These are phyloP conservation scores for Dictyophora rubrovolvata DNA, from an alignment of 768 basidiomycete genomes.

Conservation along the genomic window DNA sequence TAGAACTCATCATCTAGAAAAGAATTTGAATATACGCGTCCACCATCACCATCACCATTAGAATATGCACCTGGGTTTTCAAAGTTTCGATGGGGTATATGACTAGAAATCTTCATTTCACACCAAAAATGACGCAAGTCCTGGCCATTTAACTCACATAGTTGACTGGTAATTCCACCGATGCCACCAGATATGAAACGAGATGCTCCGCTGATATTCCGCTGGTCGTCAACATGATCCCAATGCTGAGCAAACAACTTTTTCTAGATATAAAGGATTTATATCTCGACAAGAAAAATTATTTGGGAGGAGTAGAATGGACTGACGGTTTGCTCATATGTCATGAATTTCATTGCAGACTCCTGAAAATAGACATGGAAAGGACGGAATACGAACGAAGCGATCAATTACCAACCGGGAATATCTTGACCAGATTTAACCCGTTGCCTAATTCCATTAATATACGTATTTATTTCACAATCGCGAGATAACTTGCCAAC, in stretches of 20 bases:
- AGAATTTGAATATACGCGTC: background rate
- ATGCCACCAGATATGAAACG: slow-evolving; percentile 93
- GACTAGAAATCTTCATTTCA: slow-evolving; percentile 35
- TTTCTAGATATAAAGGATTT: slow-evolving; percentile 48
- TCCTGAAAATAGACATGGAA: slow-evolving; percentile 32
- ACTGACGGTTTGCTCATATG: slow-evolving; percentile 86
- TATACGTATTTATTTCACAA: background rate
- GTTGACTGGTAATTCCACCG: slow-evolving; percentile 88
- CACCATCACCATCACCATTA: background rate
- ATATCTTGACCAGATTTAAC: slow-evolving; percentile 88
- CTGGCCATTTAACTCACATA: slow-evolving; percentile 43
- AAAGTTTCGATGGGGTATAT: slow-evolving; percentile 97
- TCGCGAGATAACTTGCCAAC: slow-evolving; percentile 65
- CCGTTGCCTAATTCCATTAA: slow-evolving; percentile 19
- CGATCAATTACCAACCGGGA: slow-evolving; percentile 39
- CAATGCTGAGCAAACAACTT: slow-evolving; percentile 84
- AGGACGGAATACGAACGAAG: background rate
- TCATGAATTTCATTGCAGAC: slow-evolving; percentile 96
- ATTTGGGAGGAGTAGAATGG: slow-evolving; percentile 12
- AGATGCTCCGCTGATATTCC: slow-evolving; percentile 83
- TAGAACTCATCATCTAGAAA: slow-evolving; percentile 82
- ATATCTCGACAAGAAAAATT: slow-evolving; percentile 1
- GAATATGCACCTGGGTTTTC: slow-evolving; percentile 43
- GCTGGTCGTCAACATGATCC: slow-evolving; percentile 81
- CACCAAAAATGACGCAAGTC: slow-evolving; percentile 5